Conservation (phyloP, 106 monocot genomes). For the Dendrobium huoshanense region DNA sequence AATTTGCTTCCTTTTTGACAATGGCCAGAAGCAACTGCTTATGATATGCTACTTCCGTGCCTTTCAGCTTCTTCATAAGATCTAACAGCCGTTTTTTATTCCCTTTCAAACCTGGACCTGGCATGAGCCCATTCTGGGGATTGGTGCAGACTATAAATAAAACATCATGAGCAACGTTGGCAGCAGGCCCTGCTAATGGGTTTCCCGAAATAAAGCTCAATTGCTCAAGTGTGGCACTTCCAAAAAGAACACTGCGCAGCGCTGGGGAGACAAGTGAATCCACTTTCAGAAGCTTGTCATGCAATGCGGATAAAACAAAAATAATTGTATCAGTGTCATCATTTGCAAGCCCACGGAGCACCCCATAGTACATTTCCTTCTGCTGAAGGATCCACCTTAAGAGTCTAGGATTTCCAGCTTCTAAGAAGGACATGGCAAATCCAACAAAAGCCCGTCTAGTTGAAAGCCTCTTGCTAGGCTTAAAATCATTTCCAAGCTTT, state of each 20-base stretch:
- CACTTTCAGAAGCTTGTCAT: constrained; percentile 48
- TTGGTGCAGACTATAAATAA: constrained; percentile 84
- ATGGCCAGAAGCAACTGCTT: constrained; percentile 70
- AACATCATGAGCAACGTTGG: constrained; percentile 82
- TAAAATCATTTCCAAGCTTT: constrained; percentile 24
- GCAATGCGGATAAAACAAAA: constrained; percentile 45
- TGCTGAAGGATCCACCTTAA: constrained; percentile 81
- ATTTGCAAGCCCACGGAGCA: constrained; percentile 49
- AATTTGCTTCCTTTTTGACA: constrained; percentile 34
- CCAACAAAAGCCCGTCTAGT: constrained; percentile 58
- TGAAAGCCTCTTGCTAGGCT: constrained; percentile 9
- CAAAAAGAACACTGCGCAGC: constrained; percentile 82
- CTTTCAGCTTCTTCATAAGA: constrained; percentile 89
- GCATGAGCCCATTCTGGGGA: constrained; percentile 90
- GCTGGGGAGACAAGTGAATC: constrained; percentile 63
- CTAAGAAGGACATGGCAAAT: constrained; percentile 85
- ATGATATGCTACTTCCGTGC: constrained; percentile 55
- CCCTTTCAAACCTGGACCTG: constrained; percentile 53
- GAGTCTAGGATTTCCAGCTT: constrained; percentile 74
- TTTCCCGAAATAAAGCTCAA: constrained; percentile 70
- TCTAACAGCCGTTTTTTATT: constrained; percentile 72
- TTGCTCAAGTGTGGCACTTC: constrained; percentile 85
- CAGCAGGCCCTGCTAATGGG: constrained; percentile 34
- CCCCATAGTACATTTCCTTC: constrained; percentile 66
- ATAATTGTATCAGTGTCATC: constrained; percentile 66